A percentile compares a stretch with the other conserved stretches of the same genome.
phyloP scores from a whole-genome alignment of 306 rosid species.

The Morella rubra region DNA sequence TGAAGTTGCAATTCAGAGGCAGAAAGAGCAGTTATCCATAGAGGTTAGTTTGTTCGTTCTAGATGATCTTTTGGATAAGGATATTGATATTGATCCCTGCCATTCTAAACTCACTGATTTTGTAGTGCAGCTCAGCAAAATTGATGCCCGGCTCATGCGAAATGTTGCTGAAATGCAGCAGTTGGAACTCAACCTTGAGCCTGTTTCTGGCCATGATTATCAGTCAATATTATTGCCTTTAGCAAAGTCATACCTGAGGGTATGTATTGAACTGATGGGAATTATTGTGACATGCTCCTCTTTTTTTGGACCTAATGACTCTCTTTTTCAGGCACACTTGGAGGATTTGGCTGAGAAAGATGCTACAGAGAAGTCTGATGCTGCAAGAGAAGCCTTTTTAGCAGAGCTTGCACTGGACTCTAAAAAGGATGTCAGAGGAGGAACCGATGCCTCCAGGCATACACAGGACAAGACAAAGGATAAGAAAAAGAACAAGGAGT shows the following conservation, averaged over 20 bases:
- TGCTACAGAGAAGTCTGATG: slow-evolving; percentile 93
- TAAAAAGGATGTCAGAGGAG: slow-evolving; percentile 70
- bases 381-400: slow-evolving; percentile 89
- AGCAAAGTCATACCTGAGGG: slow-evolving; percentile 84
- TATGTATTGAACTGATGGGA: slow-evolving; percentile 48
- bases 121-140: slow-evolving; percentile 77
- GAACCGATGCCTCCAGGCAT: slow-evolving; percentile 60
- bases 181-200: slow-evolving; percentile 77
- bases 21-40: slow-evolving; percentile 72
- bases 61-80: slow-evolving; percentile 18
- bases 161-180: slow-evolving; percentile 82
- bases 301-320: slow-evolving; percentile 25
- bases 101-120: slow-evolving; percentile 37
- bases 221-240: slow-evolving; percentile 78
- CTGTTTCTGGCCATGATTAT: slow-evolving; percentile 77
- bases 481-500: slow-evolving; percentile 83
- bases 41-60: slow-evolving; percentile 61
- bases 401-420: slow-evolving; percentile 96
- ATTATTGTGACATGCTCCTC: slow-evolving; percentile 6
- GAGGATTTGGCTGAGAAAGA: slow-evolving; percentile 96
- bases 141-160: slow-evolving; percentile 73
- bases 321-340: slow-evolving; percentile 59
- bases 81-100: slow-evolving; percentile 20
- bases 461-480: slow-evolving; percentile 76
- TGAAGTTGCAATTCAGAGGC: slow-evolving; percentile 80